A percentile compares a stretch with the other conserved stretches of the same genome.
These are phyloP conservation scores for Phialophora expanda DNA, from an alignment of 2,329 filamentous ascomycete genomes.

Conservation along the genomic window DNA sequence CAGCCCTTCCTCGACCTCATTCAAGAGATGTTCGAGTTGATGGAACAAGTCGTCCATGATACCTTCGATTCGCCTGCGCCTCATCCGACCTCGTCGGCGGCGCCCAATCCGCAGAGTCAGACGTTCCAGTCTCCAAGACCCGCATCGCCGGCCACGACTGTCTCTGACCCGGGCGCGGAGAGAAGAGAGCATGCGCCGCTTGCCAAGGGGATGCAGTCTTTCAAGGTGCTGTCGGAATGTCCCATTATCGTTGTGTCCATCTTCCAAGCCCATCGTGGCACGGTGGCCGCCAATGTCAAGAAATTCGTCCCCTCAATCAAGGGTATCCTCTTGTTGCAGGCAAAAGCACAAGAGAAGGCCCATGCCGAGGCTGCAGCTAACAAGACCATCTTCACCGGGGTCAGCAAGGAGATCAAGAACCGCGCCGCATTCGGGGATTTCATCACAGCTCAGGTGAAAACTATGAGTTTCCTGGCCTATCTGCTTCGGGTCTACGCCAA, in stretches of 20 bases:
- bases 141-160: constrained; percentile 82
- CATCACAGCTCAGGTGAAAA: constrained; percentile 97
- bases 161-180: constrained; percentile 78
- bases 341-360: constrained; percentile 89
- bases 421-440: constrained; percentile 94
- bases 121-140: constrained; percentile 88
- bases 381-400: constrained; percentile 85
- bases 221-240: constrained; percentile 97
- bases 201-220: constrained; percentile 94
- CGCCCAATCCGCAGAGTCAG: constrained; percentile 59
- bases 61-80: constrained; percentile 79
- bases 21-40: constrained; percentile 92
- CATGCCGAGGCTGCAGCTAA: constrained; percentile 81
- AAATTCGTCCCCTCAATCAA: constrained; percentile 94
- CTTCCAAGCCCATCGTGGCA: constrained; percentile 86
- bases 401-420: constrained; percentile 92
- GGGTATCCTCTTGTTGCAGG: constrained; percentile 83
- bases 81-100: constrained; percentile 49
- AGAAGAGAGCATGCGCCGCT: constrained; percentile 81
- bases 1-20: constrained; percentile 91
- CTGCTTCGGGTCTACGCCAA: constrained; percentile 85
- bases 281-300: constrained; percentile 83
- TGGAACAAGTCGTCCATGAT: constrained; percentile 92
- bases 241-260: constrained; percentile 98
- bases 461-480: constrained; percentile 98